Conservation (phyloP, 2,329 filamentous ascomycete genomes). For the Aspergillus sp. region DNA sequence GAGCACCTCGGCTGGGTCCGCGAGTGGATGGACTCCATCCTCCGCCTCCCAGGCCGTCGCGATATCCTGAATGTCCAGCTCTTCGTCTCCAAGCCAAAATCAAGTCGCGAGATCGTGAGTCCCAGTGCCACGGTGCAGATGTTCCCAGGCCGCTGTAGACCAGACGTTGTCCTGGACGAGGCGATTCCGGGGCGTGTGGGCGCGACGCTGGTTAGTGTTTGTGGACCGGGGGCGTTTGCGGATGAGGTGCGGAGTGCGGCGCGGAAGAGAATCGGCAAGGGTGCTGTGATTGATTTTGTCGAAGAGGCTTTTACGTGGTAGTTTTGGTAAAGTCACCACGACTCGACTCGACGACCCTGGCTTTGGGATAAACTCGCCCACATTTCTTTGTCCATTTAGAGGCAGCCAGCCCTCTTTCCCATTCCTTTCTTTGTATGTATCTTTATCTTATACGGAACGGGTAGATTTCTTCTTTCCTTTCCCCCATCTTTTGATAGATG, state of each 20-base stretch:
- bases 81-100: conserved; percentile 62
- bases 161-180: conserved; percentile 57
- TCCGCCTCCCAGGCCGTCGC: conserved; percentile 58
- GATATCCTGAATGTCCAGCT: conserved; percentile 61
- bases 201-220: conserved; percentile 62
- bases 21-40: conserved; percentile 65
- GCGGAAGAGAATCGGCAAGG: conserved; percentile 51
- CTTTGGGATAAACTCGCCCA: too few relatives aligned
- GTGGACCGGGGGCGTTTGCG: conserved; percentile 62
- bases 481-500: not conserved
- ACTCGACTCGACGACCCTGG: too few relatives aligned
- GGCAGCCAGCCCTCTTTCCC: not conserved
- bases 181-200: conserved; percentile 57
- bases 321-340: not conserved
- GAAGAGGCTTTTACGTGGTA: conserved; percentile 68
- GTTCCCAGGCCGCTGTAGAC: conserved; percentile 59
- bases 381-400: not conserved
- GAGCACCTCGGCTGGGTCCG: conserved; percentile 65
- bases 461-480: not conserved
- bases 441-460: not conserved
- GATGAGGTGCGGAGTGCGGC: conserved; percentile 60
- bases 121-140: conserved; percentile 62
- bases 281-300: conserved; percentile 60
- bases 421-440: not conserved
- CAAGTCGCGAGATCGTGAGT: conserved; percentile 53